These are phyloP conservation scores for Phanerodontia chrysosporium DNA, from an alignment of 768 basidiomycete genomes.

Conservation along the genomic window DNA sequence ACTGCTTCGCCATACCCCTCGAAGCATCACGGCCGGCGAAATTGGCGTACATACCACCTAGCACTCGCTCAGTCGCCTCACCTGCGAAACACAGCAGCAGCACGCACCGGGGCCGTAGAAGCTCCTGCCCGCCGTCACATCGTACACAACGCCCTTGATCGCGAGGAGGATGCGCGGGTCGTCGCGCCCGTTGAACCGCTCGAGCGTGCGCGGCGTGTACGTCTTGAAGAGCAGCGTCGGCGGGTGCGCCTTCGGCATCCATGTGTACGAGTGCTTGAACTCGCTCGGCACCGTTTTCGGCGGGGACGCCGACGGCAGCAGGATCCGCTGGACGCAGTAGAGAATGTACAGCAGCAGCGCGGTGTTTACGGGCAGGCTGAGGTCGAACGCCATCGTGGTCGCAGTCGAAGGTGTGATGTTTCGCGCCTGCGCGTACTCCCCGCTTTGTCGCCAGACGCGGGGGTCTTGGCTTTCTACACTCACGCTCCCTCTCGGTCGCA, in stretches of 20 bases:
- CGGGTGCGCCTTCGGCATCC: constrained; percentile 83
- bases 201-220: constrained; percentile 76
- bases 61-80: not conserved
- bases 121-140: constrained; percentile 81
- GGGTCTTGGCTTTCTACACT: not conserved
- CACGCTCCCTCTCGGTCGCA: too few species aligned
- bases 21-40: constrained; percentile 97
- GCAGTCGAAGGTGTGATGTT: not conserved
- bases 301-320: constrained; percentile 61
- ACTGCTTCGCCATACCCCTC: constrained; percentile 96
- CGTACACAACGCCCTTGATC: constrained; percentile 86
- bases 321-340: constrained; percentile 68
- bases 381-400: constrained; percentile 34
- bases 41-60: constrained; percentile 95
- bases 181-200: constrained; percentile 59
- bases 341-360: constrained; percentile 75
- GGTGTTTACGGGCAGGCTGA: constrained; percentile 75
- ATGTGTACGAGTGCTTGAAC: constrained; percentile 84
- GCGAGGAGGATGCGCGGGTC: constrained; percentile 77
- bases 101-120: constrained; percentile 93
- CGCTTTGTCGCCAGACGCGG: not conserved
- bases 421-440: not conserved
- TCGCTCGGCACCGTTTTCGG: constrained; percentile 54
- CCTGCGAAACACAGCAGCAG: not conserved
- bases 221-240: constrained; percentile 72